Conservation (phyloP, 306 rosid species). For the Gastrolobium bilobum region DNA sequence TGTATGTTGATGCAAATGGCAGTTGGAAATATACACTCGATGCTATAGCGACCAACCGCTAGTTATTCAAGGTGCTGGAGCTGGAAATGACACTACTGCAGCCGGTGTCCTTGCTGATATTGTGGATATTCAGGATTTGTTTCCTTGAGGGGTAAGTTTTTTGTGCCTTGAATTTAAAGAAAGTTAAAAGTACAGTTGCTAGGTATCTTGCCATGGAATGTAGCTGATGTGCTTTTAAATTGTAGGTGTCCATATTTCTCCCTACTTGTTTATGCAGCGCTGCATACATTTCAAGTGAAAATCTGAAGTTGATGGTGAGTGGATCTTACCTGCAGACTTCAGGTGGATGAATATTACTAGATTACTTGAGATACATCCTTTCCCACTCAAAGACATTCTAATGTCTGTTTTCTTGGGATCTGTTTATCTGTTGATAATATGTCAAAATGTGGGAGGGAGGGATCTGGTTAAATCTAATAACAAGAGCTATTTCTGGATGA, state of each 20-base stretch:
- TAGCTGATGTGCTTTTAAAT: neutral
- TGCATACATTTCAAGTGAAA: conserved; percentile 2
- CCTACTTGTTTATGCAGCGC: neutral
- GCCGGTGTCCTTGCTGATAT: conserved; percentile 98
- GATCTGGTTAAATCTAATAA: too few species aligned
- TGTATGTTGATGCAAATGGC: conserved; percentile 50
- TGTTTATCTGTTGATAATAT: too few species aligned
- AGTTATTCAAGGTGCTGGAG: conserved; percentile 98
- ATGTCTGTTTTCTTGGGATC: neutral
- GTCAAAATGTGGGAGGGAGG: too few species aligned
- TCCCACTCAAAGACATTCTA: neutral
- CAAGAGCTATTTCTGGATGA: too few species aligned
- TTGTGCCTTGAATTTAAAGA: neutral
- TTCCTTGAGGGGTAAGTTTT: conserved; percentile 53
- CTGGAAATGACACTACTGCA: conserved; percentile 96
- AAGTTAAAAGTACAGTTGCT: conserved; percentile 20
- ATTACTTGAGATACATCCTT: neutral
- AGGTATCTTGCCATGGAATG: conserved; percentile 16
- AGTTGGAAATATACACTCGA: conserved; percentile 87
- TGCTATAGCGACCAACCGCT: conserved; percentile 83
- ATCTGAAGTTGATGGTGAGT: conserved; percentile 1
- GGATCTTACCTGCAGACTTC: neutral
- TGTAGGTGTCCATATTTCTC: neutral
- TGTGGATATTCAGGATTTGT: conserved; percentile 80
- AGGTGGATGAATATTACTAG: neutral